phyloP scores from a whole-genome alignment of 2,329 filamentous ascomycete species.

The Fusarium tricinctum region DNA sequence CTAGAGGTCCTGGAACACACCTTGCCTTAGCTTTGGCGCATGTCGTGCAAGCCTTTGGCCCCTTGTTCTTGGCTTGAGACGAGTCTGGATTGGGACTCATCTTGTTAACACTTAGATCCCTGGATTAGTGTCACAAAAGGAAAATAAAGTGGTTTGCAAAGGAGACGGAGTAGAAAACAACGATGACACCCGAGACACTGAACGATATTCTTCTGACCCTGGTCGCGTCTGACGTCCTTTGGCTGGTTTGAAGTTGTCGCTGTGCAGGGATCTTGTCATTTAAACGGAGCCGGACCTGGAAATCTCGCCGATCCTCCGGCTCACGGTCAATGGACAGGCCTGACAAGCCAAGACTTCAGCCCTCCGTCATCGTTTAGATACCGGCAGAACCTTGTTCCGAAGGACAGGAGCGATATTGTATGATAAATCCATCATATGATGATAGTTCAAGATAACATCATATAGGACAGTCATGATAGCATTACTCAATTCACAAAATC shows the following conservation, averaged over 20 bases:
- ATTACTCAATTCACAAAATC: not conserved
- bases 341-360: not conserved
- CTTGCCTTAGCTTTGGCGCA: slow-evolving; percentile 67
- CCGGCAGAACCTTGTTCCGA: slow-evolving; percentile 29
- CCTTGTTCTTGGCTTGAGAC: slow-evolving; percentile 54
- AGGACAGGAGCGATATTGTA: not conserved
- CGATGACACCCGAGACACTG: slow-evolving; percentile 32
- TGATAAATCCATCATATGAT: not conserved
- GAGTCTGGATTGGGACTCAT: slow-evolving; percentile 42
- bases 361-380: not conserved
- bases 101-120: slow-evolving; percentile 35
- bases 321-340: slow-evolving; percentile 11
- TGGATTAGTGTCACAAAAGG: slow-evolving; percentile 20
- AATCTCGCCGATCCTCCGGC: slow-evolving; percentile 53
- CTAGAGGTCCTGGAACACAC: slow-evolving; percentile 60
- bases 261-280: slow-evolving; percentile 30
- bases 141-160: slow-evolving; percentile 38
- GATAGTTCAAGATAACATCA: not conserved
- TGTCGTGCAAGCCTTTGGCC: slow-evolving; percentile 64
- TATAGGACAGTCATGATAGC: slow-evolving; percentile 2
- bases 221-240: slow-evolving; percentile 37
- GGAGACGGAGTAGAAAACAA: slow-evolving; percentile 42
- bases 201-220: slow-evolving; percentile 24
- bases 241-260: slow-evolving; percentile 33
- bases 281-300: slow-evolving; percentile 47